These are phyloP conservation scores for Talaromyces sp. DNA, from an alignment of 2,329 filamentous ascomycete species.

Conservation along the genomic window DNA sequence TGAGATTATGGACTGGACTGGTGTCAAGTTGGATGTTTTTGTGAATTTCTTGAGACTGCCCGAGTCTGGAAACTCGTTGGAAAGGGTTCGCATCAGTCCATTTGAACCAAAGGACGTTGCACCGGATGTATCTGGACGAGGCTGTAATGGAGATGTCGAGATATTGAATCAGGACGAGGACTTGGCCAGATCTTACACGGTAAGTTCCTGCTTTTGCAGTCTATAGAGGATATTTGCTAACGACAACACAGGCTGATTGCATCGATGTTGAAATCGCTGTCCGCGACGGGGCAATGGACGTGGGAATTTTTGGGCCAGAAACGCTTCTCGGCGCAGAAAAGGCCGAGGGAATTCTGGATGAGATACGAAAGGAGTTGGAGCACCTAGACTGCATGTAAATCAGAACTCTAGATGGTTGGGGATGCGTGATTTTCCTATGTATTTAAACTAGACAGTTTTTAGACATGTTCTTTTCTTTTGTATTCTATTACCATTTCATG, in stretches of 20 bases:
- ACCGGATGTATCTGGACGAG: not conserved
- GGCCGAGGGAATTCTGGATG: constrained; percentile 13
- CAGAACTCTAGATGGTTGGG: not conserved
- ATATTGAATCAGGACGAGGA: not conserved
- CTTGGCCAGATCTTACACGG: constrained; percentile 15
- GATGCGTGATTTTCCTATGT: not conserved
- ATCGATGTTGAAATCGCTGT: constrained; percentile 54
- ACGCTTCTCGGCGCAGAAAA: constrained; percentile 15
- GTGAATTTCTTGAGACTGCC: constrained; percentile 72
- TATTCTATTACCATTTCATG: not conserved
- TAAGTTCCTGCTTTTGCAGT: constrained; percentile 6
- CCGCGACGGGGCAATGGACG: constrained; percentile 42
- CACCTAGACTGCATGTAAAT: not conserved
- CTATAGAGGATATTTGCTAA: not conserved
- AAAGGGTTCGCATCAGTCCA: not conserved
- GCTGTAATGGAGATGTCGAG: not conserved
- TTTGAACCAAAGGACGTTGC: not conserved
- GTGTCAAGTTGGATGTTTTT: constrained; percentile 63
- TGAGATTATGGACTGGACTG: constrained; percentile 72
- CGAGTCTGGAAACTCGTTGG: constrained; percentile 18
- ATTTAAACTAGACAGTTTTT: not conserved
- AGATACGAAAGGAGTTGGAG: constrained; percentile 15
- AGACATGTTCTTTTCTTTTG: not conserved
- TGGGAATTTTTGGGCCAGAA: constrained; percentile 49
- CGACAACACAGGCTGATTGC: constrained; percentile 36